A percentile compares a stretch with the other conserved stretches of the same genome.
phyloP scores from a whole-genome alignment of 1,284 basidiomycete species.

The Apiotrichum montevideense region DNA sequence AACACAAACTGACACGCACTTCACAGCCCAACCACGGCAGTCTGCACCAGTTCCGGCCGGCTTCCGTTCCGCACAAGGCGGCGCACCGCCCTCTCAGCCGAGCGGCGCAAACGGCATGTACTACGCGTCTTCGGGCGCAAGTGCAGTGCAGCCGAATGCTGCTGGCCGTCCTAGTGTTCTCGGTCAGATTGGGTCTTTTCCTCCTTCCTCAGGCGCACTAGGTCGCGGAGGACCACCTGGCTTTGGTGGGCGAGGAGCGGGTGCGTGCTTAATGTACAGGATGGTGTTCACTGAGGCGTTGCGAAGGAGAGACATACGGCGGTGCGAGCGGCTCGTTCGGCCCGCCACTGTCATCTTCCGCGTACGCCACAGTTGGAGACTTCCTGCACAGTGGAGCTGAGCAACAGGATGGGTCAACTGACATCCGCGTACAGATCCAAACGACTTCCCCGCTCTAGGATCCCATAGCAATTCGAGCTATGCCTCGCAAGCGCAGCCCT shows the following conservation, averaged over 20 bases:
- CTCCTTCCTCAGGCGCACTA: conserved; percentile 14
- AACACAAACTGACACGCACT: conserved; percentile 1
- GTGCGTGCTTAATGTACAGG: conserved; percentile 1
- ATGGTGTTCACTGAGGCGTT: too few species aligned
- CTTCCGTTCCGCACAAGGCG: conserved; percentile 12
- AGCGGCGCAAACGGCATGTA: conserved; percentile 31
- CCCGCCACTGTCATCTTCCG: too few species aligned
- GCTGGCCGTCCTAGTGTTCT: conserved; percentile 2
- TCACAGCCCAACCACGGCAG: conserved; percentile 14
- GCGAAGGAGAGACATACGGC: too few species aligned
- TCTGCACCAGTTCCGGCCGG: conserved; percentile 9
- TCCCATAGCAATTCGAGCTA: conserved; percentile 35
- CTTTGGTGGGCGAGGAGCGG: conserved; percentile 25
- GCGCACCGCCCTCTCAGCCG: conserved; percentile 5
- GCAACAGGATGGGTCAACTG: background rate
- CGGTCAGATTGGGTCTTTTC: conserved; percentile 11
- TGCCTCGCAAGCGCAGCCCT: conserved; percentile 33
- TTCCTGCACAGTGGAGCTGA: too few species aligned
- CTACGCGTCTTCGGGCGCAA: conserved; percentile 31
- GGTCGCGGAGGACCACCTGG: conserved; percentile 39
- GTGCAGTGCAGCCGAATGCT: conserved; percentile 10
- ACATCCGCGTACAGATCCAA: conserved; percentile 27
- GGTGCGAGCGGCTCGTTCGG: too few species aligned
- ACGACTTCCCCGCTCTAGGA: conserved; percentile 44
- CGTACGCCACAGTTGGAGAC: too few species aligned